Base-by-base conservation (phyloP, 1,284 basidiomycete genomes). In the Uromyces viciae-fabae region DNA sequence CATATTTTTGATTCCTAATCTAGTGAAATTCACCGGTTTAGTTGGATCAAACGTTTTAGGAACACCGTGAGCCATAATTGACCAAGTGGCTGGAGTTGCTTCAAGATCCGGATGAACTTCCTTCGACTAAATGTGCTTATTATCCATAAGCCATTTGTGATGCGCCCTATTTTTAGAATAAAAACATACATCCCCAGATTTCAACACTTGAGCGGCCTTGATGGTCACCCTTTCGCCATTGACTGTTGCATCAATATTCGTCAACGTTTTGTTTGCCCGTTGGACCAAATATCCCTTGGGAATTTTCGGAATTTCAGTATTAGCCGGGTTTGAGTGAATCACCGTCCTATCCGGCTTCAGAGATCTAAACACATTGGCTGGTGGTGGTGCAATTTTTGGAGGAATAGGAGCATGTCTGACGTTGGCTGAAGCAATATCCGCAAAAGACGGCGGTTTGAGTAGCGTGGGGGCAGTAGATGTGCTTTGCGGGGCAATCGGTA, bases 61-160 rank as follows among this genome's bases (percentile, higher is more conserved):
- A 25, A 62, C 22, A 8, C 58, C 58, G 25, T 62, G 58, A 7
- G 58, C 58, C 5, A 62, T 62, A 25, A 62, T 33, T 33, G 19
- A 62, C 14, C 14, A 62, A 11, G 58, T 62, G 58, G 28, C 38
- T 3, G 58, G 58, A 8, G 58, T 62, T 3, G 54, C 58, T 33
- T 62, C 25, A 19, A 58, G 7, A 58, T 9, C 54, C 9, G n/a
- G 54, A 58, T 14, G n/a, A 58, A 58, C 54, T 58, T 19, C 11
- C 54, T 58, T 58, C 22, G n/a, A 62, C 7, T 19, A 7, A 1
- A 54, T 7, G 33, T 72, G 43, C 40, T 72, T 72, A 49, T 72
- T 72, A 2, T 72, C 33, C 28, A 36, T 54, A 5, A 72, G 46
- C 69, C 69, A 72, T n/a, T 56, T 72, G 11, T 62, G 58, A 31